A percentile compares a stretch with the other conserved stretches of the same genome.
Conservation (phyloP, 106 monocot species). For the Iris macrosiphon region DNA sequence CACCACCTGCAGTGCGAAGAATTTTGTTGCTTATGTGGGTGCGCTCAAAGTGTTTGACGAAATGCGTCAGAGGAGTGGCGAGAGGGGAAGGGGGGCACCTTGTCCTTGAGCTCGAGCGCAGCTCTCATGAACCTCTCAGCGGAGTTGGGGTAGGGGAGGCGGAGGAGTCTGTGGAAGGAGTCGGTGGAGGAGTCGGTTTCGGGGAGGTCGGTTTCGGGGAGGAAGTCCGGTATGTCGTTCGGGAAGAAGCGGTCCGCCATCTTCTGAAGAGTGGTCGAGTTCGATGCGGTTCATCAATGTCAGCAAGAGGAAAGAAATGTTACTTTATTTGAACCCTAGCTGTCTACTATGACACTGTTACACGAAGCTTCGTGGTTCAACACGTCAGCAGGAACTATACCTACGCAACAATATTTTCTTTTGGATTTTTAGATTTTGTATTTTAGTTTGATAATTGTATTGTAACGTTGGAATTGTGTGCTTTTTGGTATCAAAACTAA, state of each 20-base stretch:
- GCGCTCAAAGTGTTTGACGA: neutral
- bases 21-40: neutral
- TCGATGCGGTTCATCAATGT: neutral
- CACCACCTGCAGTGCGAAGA: slow-evolving; percentile 40
- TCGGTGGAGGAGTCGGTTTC: slow-evolving; percentile 6
- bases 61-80: neutral
- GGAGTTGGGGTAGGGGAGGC: slow-evolving; percentile 32
- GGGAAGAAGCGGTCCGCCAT: slow-evolving; percentile 76
- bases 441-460: no score
- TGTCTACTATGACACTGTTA: no score
- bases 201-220: slow-evolving; percentile 26
- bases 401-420: no score
- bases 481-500: no score
- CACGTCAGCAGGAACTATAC: no score
- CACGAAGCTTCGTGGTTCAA: no score
- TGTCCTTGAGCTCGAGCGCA: slow-evolving; percentile 48
- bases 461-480: no score
- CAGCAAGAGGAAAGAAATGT: neutral
- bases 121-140: slow-evolving; percentile 37
- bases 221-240: slow-evolving; percentile 58
- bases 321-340: no score
- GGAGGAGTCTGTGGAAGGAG: slow-evolving; percentile 38
- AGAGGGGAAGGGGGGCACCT: slow-evolving; percentile 10
- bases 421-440: no score
- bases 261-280: neutral